Base-by-base conservation (phyloP, 164 flowering plant species). In the Malania oleifera region DNA sequence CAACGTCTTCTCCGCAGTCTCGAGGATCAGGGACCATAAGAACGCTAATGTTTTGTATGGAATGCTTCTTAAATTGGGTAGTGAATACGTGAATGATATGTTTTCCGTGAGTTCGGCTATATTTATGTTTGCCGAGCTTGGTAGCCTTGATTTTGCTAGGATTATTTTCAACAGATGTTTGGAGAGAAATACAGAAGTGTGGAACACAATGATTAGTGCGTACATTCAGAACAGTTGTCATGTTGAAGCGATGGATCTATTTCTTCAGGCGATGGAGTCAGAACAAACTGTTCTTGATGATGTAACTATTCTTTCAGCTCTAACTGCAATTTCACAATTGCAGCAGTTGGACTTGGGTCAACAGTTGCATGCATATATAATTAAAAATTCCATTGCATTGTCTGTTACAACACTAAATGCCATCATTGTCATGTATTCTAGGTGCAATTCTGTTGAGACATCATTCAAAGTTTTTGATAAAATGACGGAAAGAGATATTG, bases 161-260 rank as follows among this genome's bases (percentile, higher is more conserved):
- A 77, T 60, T 67, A 72, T 89, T 45, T 93, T 93, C 65, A 78
- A 80, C 35, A 41, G 23, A 41, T 75, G 81, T 56, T 52, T 47
- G 24, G 84, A 67, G 61, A 86, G 73, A 59, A 86, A 93, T 69
- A 78, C 80, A 0, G 87, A 87, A 78, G 78, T 89, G 67, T 93
- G 92, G 99, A 93, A 90, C 64, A 75, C 96, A 3, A 93, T 93
- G 91, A 82, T 93, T 60, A 74, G 82, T 53, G 90, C 80, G 27
- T 88, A 83, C 71, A 77, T 84, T 47, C 87, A 85, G 70, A 89
- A 82, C 60, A 73, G 70, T 47, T 55, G 57, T 63, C 77, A 68
- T 5, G 34, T 29, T 37, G 81, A 82, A 64, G 90, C 72, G 14
- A 66, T 89, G 28, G 72, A 79, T 13, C 68, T 93, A 66, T 89